phyloP scores from a whole-genome alignment of 768 basidiomycete species.

The Termitomyces sp. region DNA sequence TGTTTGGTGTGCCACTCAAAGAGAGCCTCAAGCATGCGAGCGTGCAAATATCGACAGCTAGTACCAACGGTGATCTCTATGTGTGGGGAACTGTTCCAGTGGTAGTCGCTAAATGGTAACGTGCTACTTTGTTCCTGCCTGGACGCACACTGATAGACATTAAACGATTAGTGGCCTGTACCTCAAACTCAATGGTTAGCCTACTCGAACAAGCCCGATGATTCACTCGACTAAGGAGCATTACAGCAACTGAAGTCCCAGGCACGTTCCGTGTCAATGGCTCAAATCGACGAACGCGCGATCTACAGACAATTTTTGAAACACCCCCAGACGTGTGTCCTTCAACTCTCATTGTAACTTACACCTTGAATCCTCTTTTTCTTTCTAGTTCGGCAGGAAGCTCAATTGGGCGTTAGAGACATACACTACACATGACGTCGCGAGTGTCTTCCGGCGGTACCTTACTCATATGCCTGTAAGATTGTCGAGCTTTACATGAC shows the following conservation, averaged over 20 bases:
- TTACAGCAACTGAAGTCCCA: slow-evolving; percentile 79
- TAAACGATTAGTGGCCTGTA: slow-evolving; percentile 66
- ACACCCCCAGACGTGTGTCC: slow-evolving; percentile 71
- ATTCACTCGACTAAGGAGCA: slow-evolving; percentile 1
- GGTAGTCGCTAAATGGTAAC: slow-evolving; percentile 95
- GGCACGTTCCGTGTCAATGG: slow-evolving; percentile 96
- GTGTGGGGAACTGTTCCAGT: slow-evolving; percentile 96
- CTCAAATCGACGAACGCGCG: slow-evolving; percentile 93
- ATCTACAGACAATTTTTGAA: slow-evolving; percentile 90
- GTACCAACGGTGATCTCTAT: slow-evolving; percentile 75
- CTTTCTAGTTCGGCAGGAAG: slow-evolving; percentile 81
- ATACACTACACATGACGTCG: slow-evolving; percentile 95
- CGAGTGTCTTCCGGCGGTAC: slow-evolving; percentile 93
- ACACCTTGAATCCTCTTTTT: background rate
- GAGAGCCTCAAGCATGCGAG: slow-evolving; percentile 84
- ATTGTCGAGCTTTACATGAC: slow-evolving; percentile 2
- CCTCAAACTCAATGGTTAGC: slow-evolving; percentile 87
- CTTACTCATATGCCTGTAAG: slow-evolving; percentile 95
- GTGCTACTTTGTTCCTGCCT: slow-evolving; percentile 25
- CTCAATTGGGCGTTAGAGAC: slow-evolving; percentile 85
- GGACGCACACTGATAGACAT: background rate
- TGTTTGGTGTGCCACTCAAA: slow-evolving; percentile 83
- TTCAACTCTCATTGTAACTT: slow-evolving; percentile 2
- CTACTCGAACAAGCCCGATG: background rate
- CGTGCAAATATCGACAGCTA: slow-evolving; percentile 92